Conservation (phyloP, 1,284 basidiomycete species). For the Bondarzewia mesenterica region DNA sequence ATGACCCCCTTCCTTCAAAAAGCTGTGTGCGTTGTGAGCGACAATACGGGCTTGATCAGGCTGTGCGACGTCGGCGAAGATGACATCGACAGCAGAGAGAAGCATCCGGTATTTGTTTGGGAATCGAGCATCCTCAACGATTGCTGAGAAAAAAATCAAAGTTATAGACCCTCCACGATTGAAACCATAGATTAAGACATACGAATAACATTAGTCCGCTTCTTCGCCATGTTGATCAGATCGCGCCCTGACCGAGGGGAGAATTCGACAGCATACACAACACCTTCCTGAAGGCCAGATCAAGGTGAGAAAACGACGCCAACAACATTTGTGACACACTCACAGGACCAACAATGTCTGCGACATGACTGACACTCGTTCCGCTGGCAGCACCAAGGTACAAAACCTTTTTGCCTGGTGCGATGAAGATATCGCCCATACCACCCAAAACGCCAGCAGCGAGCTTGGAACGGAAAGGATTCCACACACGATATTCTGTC, state of each 20-base stretch:
- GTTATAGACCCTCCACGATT: not conserved
- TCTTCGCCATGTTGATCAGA: conserved; percentile 99
- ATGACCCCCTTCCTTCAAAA: conserved; percentile 93
- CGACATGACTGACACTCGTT: conserved; percentile 97
- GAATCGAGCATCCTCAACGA: conserved; percentile 94
- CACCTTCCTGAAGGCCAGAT: conserved; percentile 61
- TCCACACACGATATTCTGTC: conserved; percentile 98
- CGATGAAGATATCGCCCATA: conserved; percentile 90
- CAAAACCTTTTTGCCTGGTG: conserved; percentile 92
- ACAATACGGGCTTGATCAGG: conserved; percentile 98
- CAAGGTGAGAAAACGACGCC: conserved; percentile 1
- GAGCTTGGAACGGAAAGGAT: conserved; percentile 96
- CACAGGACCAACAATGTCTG: conserved; percentile 95
- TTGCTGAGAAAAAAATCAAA: conserved; percentile 46
- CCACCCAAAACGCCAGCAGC: conserved; percentile 97
- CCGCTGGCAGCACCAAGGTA: conserved; percentile 97
- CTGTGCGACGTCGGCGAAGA: conserved; percentile 98
- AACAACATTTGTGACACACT: conserved; percentile 23
- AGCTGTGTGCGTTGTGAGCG: conserved; percentile 88
- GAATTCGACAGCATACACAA: conserved; percentile 98
- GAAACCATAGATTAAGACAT: conserved; percentile 26
- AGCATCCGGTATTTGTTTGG: conserved; percentile 96
- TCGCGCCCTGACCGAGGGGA: conserved; percentile 95
- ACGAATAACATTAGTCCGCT: conserved; percentile 99
- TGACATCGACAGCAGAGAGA: conserved; percentile 87